These are phyloP conservation scores for Xylaria sp. DNA, from an alignment of 2,329 filamentous ascomycete species.

Conservation along the genomic window DNA sequence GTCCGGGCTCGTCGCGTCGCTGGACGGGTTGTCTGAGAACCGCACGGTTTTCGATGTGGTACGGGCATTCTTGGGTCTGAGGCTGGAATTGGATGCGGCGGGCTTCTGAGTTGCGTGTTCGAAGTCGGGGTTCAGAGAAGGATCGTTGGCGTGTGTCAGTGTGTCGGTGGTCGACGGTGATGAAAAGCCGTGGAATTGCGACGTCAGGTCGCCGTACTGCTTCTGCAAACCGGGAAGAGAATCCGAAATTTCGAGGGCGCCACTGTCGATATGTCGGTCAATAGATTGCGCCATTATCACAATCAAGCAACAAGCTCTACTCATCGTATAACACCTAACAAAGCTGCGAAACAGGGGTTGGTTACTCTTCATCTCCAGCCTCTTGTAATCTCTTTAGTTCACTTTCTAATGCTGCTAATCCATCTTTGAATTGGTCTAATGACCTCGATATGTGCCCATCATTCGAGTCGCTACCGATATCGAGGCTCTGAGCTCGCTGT, in stretches of 20 bases:
- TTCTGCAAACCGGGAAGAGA: slow-evolving; percentile 74
- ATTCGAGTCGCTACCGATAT: slow-evolving; percentile 81
- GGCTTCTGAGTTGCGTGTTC: slow-evolving; percentile 65
- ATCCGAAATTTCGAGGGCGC: slow-evolving; percentile 64
- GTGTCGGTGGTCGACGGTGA: slow-evolving; percentile 60
- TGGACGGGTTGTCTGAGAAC: slow-evolving; percentile 74
- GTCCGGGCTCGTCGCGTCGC: slow-evolving; percentile 56
- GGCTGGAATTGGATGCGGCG: slow-evolving; percentile 39
- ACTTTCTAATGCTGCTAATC: slow-evolving; percentile 74
- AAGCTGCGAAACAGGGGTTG: slow-evolving; percentile 17
- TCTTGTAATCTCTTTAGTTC: slow-evolving; percentile 73
- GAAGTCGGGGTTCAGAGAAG: slow-evolving; percentile 70
- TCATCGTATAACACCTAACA: not conserved
- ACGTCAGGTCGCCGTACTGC: slow-evolving; percentile 79
- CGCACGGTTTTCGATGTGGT: slow-evolving; percentile 78
- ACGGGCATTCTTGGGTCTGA: slow-evolving; percentile 48
- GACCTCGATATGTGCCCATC: slow-evolving; percentile 91
- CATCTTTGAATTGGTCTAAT: slow-evolving; percentile 84
- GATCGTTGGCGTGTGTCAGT: slow-evolving; percentile 71
- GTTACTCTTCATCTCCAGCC: slow-evolving; percentile 71
- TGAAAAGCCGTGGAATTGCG: slow-evolving; percentile 80
- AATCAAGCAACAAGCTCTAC: not conserved
- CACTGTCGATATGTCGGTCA: slow-evolving; percentile 51
- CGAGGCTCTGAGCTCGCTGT: slow-evolving; percentile 83
- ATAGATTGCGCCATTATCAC: not conserved